These are phyloP conservation scores for Cyclaneusma minus DNA, from an alignment of 2,329 filamentous ascomycete species.

Conservation along the genomic window DNA sequence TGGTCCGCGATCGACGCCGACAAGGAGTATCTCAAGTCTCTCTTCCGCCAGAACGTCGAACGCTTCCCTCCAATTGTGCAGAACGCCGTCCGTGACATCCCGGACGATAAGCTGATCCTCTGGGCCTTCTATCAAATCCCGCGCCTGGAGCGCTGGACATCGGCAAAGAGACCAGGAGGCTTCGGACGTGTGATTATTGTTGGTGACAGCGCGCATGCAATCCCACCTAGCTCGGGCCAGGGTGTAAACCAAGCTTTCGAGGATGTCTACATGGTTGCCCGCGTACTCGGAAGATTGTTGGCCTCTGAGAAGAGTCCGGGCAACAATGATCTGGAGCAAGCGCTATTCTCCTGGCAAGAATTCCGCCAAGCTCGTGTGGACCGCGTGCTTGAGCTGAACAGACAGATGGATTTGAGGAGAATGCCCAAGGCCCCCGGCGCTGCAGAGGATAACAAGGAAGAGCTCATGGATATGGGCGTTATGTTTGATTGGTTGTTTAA, in stretches of 20 bases:
- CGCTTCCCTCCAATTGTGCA: slow-evolving; percentile 23
- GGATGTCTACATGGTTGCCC: slow-evolving; percentile 29
- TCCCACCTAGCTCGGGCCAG: slow-evolving; percentile 30
- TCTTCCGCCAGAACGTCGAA: slow-evolving; percentile 19
- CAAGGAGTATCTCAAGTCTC: slow-evolving; percentile 21
- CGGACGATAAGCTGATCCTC: slow-evolving; percentile 21
- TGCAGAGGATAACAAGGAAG: too few relatives aligned
- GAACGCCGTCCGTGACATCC: slow-evolving; percentile 20
- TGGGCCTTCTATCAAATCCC: slow-evolving; percentile 31
- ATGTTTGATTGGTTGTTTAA: too few relatives aligned
- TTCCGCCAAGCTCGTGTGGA: slow-evolving; percentile 31
- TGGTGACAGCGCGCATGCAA: slow-evolving; percentile 31
- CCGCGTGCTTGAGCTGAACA: slow-evolving; percentile 29
- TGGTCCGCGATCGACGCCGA: slow-evolving; percentile 26
- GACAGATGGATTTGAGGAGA: slow-evolving; percentile 29
- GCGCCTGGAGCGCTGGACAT: slow-evolving; percentile 25
- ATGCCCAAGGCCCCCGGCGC: too few relatives aligned
- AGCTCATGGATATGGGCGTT: too few relatives aligned
- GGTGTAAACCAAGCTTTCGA: slow-evolving; percentile 32
- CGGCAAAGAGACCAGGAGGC: too few relatives aligned
- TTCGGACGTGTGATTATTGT: slow-evolving; percentile 26
- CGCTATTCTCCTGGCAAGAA: slow-evolving; percentile 27
- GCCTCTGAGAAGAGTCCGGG: slow-evolving; percentile 12
- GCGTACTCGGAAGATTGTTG: slow-evolving; percentile 18
- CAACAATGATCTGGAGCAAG: slow-evolving; percentile 13